phyloP scores from a whole-genome alignment of 139 green algal species.

The Tetradesmus lagerheimii region DNA sequence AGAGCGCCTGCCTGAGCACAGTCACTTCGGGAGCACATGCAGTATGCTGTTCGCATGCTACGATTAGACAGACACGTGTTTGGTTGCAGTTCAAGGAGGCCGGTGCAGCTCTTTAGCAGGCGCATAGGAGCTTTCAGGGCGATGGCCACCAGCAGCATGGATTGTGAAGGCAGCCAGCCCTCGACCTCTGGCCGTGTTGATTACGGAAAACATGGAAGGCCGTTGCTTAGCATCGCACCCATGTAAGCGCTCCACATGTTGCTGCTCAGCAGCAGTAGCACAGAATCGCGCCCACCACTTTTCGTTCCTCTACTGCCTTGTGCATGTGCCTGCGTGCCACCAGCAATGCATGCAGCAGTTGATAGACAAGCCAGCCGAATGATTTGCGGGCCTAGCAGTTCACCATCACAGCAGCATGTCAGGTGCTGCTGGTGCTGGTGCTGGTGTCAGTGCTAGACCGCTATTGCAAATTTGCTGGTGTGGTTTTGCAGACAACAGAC shows the following conservation, averaged over 20 bases:
- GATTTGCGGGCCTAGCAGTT: too few relatives aligned
- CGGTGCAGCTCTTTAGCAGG: too few relatives aligned
- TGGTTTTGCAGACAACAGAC: too few relatives aligned
- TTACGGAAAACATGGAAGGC: slow-evolving; percentile 11
- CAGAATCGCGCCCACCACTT: neutral
- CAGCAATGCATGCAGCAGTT: too few relatives aligned
- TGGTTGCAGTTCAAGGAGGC: neutral
- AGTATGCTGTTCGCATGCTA: slow-evolving; percentile 34
- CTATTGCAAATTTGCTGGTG: too few relatives aligned
- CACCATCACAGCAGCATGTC: neutral
- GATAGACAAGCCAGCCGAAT: too few relatives aligned
- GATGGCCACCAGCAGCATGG: slow-evolving; percentile 6
- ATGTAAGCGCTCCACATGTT: slow-evolving; percentile 69
- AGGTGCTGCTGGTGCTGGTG: neutral
- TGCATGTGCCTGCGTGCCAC: too few relatives aligned
- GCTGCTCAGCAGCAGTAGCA: neutral
- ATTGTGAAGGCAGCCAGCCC: neutral
- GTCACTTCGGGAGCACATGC: neutral
- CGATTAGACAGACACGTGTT: neutral
- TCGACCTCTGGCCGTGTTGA: slow-evolving; percentile 21
- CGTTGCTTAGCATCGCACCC: slow-evolving; percentile 82
- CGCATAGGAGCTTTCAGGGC: neutral
- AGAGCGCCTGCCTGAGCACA: neutral
- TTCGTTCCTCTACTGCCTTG: too few relatives aligned
- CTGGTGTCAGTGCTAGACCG: too few relatives aligned